These are phyloP conservation scores for Penicillium nucicola DNA, from an alignment of 495 filamentous ascomycete genomes.

Conservation along the genomic window DNA sequence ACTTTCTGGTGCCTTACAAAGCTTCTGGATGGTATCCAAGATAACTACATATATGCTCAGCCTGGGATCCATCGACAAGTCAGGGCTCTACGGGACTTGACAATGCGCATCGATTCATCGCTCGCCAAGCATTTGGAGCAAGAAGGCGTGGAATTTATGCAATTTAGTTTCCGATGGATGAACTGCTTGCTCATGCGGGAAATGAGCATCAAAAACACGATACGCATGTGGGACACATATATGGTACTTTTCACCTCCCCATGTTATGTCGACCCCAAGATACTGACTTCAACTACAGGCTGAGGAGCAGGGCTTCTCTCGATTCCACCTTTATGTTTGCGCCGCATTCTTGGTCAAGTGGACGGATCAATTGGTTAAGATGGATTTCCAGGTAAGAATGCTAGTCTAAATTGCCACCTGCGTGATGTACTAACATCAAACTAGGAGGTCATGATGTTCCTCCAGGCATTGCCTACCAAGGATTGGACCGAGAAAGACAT, in stretches of 20 bases:
- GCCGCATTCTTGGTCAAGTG: slow-evolving; percentile 99
- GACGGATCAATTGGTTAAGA: slow-evolving; percentile 90
- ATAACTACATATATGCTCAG: slow-evolving; percentile 97
- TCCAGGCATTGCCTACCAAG: slow-evolving; percentile 91
- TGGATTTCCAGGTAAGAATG: slow-evolving; percentile 75
- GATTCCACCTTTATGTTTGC: slow-evolving; percentile 97
- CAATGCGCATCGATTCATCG: slow-evolving; percentile 78
- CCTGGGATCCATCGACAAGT: slow-evolving; percentile 96
- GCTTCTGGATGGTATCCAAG: slow-evolving; percentile 93
- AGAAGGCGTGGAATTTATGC: slow-evolving; percentile 95
- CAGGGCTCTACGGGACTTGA: slow-evolving; percentile 79
- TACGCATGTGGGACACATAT: slow-evolving; percentile 99
- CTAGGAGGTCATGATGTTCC: slow-evolving; percentile 98
- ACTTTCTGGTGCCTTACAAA: slow-evolving; percentile 98
- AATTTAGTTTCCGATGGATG: slow-evolving; percentile 99
- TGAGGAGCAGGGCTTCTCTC: slow-evolving; percentile 96
- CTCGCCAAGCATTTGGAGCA: slow-evolving; percentile 85
- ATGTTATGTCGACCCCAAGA: too few species aligned
- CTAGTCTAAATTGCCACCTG: not conserved
- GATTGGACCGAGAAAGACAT: slow-evolving; percentile 98
- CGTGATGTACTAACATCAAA: slow-evolving; percentile 7
- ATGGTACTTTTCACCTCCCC: too few species aligned
- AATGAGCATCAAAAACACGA: slow-evolving; percentile 91
- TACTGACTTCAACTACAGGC: slow-evolving; percentile 54
- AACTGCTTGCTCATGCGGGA: slow-evolving; percentile 98